Conservation (phyloP, 2,329 filamentous ascomycete genomes). For the Arthrocladium fulminans region DNA sequence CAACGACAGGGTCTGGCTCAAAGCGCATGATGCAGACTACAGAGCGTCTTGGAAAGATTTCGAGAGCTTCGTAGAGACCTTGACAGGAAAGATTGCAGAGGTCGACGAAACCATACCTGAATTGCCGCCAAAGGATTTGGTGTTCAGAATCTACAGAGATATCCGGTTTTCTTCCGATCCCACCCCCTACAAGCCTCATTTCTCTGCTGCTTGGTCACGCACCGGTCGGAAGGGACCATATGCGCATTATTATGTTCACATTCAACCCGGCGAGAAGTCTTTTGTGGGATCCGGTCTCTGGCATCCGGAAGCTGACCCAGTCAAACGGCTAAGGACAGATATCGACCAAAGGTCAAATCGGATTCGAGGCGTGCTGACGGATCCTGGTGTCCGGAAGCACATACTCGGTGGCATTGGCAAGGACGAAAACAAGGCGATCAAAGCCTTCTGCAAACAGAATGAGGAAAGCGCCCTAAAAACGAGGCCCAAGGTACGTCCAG, state of each 20-base stretch:
- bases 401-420: slow-evolving; percentile 54
- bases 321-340: slow-evolving; percentile 60
- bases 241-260: slow-evolving; percentile 80
- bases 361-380: slow-evolving; percentile 59
- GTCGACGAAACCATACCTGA: slow-evolving; percentile 77
- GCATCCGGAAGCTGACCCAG: slow-evolving; percentile 61
- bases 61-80: slow-evolving; percentile 63
- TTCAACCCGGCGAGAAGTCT: slow-evolving; percentile 58
- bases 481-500: slow-evolving; percentile 64
- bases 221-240: slow-evolving; percentile 82
- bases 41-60: slow-evolving; percentile 71
- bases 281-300: slow-evolving; percentile 76
- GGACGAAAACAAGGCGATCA: slow-evolving; percentile 52
- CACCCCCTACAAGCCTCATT: slow-evolving; percentile 84
- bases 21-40: slow-evolving; percentile 72
- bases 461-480: slow-evolving; percentile 70
- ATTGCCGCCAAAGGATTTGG: slow-evolving; percentile 73
- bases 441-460: slow-evolving; percentile 64
- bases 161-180: slow-evolving; percentile 67
- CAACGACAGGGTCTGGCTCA: slow-evolving; percentile 56
- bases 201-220: slow-evolving; percentile 76
- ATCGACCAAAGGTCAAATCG: slow-evolving; percentile 64
- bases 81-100: slow-evolving; percentile 62
- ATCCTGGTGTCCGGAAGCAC: slow-evolving; percentile 50
- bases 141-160: slow-evolving; percentile 82